Evolutionary conservation across 148 eudicot species (phyloP), one percentile per base, ranked within the genome.

Genomic region (Persicaria tinctoria): DNA sequence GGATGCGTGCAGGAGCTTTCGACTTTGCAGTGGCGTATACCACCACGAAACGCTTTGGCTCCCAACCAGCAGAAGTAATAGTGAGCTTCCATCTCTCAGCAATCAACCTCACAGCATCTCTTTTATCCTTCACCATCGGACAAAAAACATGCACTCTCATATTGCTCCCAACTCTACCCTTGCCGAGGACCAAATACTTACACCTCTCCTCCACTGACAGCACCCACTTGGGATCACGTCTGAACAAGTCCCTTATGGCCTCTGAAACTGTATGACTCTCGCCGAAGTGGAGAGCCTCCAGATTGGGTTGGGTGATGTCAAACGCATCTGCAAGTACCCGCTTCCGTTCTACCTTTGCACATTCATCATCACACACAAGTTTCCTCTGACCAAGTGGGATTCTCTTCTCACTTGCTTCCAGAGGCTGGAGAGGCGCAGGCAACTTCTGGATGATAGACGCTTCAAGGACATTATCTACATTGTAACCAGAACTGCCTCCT

Each of bases 201-300:
- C 94, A 92, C 78, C 99, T 89, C 80, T 95, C 99, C 76, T 95
- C 97, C 78, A 95, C 88, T 18, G 89, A 76, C 71, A 90, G 46
- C n/a, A 95, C 97, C 97, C 97, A 95, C 82, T 92, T 95, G 0
- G 93, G 80, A 78, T 95, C 99, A 55, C 97, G 91, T 59, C 97
- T 83, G 46, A 85, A 76, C 60, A 92, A 76, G 75, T 95, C 94
- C 1, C 79, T 69, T 1, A 92, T 74, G 73, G 83, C 81, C 75
- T 95, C 92, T 38, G 97, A 86, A 48, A 86, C 86, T 32, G 82
- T 79, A 18, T 87, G 82, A 71, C 77, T 90, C 57, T 89, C 92
- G 46, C 92, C 96, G 70, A 95, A 86, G 79, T 92, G 90, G 63
- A 95, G 87, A 4, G 87, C 85, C 53, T 95, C 99, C 76, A 92